phyloP scores from a whole-genome alignment of 169 alveolate species.

The Cryptosporidium baileyi region DNA sequence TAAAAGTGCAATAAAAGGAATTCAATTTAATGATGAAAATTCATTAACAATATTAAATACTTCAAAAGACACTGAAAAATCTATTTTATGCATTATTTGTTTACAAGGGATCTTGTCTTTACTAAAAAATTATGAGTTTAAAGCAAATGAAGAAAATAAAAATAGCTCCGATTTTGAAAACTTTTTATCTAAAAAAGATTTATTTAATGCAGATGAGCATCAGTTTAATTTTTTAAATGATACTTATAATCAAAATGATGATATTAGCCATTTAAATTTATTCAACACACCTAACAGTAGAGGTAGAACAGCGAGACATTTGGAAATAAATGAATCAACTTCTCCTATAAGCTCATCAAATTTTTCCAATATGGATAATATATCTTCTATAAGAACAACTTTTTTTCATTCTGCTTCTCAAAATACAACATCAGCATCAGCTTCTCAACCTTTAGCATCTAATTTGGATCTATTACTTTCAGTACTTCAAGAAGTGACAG shows the following conservation, averaged over 20 bases:
- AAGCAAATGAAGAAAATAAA: slow-evolving; percentile 6
- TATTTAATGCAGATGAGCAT: not conserved
- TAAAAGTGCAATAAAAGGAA: slow-evolving; percentile 10
- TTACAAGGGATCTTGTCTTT: slow-evolving; percentile 48
- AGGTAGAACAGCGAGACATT: not conserved
- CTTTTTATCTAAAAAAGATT: not conserved
- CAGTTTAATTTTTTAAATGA: too few relatives aligned
- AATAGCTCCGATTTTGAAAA: not conserved
- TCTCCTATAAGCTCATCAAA: slow-evolving; percentile 44
- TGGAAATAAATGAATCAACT: not conserved
- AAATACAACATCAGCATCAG: slow-evolving; percentile 37
- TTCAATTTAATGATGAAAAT: not conserved
- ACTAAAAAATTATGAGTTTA: slow-evolving; percentile 8
- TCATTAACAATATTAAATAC: not conserved
- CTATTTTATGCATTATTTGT: slow-evolving; percentile 33
- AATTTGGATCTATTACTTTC: slow-evolving; percentile 27
- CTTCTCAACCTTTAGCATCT: slow-evolving; percentile 62
- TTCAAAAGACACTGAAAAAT: not conserved
- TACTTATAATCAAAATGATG: not conserved
- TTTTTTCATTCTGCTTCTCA: slow-evolving; percentile 1
- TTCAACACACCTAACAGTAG: slow-evolving; percentile 30
- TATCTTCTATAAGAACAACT: slow-evolving; percentile 23
- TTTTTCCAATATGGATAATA: not conserved
- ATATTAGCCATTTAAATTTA: not conserved
- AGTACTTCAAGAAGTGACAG: slow-evolving; percentile 9